Conservation (phyloP, 75 land plant species). For the Pseudotsuga menziesii region DNA sequence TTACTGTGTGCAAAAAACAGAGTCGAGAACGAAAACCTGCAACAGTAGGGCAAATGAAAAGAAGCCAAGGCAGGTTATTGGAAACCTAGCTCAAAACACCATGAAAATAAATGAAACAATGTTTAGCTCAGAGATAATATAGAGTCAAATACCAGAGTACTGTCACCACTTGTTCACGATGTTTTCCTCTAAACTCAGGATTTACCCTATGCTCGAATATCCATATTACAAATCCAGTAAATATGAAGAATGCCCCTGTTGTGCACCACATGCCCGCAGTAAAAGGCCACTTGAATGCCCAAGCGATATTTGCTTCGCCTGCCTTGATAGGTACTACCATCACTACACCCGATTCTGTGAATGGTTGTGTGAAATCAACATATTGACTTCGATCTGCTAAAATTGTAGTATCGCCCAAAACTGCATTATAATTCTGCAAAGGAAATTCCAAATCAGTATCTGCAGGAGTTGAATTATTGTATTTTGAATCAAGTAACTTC, state of each 20-base stretch:
- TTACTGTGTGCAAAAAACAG: conserved; percentile 31
- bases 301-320: conserved; percentile 13
- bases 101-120: neutral
- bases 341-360: conserved; percentile 45
- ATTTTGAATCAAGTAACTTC: too few species aligned
- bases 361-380: conserved; percentile 64
- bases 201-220: conserved; percentile 29
- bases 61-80: neutral
- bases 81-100: neutral
- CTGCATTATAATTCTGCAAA: conserved; percentile 54
- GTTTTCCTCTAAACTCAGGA: conserved; percentile 37
- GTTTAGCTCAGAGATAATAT: neutral
- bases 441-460: too few species aligned
- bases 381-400: conserved; percentile 28
- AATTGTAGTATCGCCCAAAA: conserved; percentile 52
- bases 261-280: conserved; percentile 34
- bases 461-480: too few species aligned
- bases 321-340: conserved; percentile 28
- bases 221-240: conserved; percentile 33
- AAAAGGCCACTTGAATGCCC: conserved; percentile 48
- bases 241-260: conserved; percentile 32
- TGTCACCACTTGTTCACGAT: conserved; percentile 16
- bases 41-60: too few species aligned
- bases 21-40: conserved; percentile 3
- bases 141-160: conserved; percentile 15